Base-by-base conservation (phyloP, 129 eudicot species). In the Scalesia atractyloides region DNA sequence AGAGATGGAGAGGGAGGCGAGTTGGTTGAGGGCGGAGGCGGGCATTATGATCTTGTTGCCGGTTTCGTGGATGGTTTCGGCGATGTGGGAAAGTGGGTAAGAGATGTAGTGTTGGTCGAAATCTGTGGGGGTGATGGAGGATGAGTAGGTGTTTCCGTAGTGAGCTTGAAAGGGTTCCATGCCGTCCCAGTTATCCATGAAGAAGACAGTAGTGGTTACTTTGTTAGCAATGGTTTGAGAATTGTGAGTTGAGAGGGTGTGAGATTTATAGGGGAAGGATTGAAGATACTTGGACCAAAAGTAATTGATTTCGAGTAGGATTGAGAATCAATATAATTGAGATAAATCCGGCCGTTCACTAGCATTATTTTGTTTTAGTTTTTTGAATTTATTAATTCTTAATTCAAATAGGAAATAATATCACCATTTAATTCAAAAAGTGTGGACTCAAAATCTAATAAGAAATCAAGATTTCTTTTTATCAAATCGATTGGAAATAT, bases 41-140 rank as follows among this genome's bases (percentile, higher is more conserved):
- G 64, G 64, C 64, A 58, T 24, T 13, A 58, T 58, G 64, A 58
- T 58, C 64, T 24, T 58, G 64, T 58, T 58, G n/a, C 64, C 39
- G 37, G 64, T 5, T 12, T 58, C 64, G 37, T 58, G 17, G 64
- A 3, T 22, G 64, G 64, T 22, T 58, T 58, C 12, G 39, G 64
- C 12, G 41, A 58, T 26, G 64, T 24, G 64, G 64, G 64, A 58
- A 12, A 58, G 64, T 0, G 64, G 64, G 64, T 58, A 58, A 7
- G 36, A 58, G 39, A 24, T n/a, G 17, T 58, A 58, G 9, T 3
- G 24, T 26, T 58, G 39, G 17, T 58, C 17, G 64, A 58, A 58
- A 58, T 12, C 64, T 1, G 37, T 7, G 60, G 57, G 5, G 18
- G 19, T 6, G 10, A 9, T 51, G 57, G 24, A 7, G 24, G 59